Percentiles rank a stretch among this genome's conserved stretches.
These are phyloP conservation scores for Candida morakotiae DNA, from an alignment of 805 yeast species.

Conservation along the genomic window DNA sequence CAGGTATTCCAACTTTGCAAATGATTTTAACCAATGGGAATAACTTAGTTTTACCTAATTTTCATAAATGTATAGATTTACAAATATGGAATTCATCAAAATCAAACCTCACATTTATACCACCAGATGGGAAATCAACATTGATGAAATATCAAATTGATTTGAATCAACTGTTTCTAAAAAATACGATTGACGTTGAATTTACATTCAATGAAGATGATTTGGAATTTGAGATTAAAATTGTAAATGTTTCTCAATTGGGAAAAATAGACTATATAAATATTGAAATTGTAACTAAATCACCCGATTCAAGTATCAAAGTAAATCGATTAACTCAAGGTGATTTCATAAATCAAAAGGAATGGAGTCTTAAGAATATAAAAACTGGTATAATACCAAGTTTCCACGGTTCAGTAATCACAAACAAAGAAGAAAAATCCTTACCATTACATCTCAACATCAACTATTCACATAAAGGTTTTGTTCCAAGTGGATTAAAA, in stretches of 20 bases:
- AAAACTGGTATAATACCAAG: slow-evolving; percentile 65
- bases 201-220: slow-evolving; percentile 26
- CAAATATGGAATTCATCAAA: slow-evolving; percentile 46
- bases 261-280: slow-evolving; percentile 28
- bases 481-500: slow-evolving; percentile 70
- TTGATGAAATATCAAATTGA: slow-evolving; percentile 64
- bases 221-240: slow-evolving; percentile 61
- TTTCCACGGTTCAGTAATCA: slow-evolving; percentile 53
- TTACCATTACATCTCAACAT: slow-evolving; percentile 42
- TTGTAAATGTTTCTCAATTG: slow-evolving; percentile 30
- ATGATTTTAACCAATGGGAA: slow-evolving; percentile 46
- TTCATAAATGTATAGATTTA: slow-evolving; percentile 66
- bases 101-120: slow-evolving; percentile 62
- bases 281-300: slow-evolving; percentile 21
- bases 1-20: slow-evolving; percentile 73
- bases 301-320: slow-evolving; percentile 36
- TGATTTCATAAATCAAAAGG: slow-evolving; percentile 58
- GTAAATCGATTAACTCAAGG: slow-evolving; percentile 71
- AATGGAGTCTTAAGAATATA: slow-evolving; percentile 60
- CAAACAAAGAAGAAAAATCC: slow-evolving; percentile 10
- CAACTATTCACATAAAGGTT: slow-evolving; percentile 59
- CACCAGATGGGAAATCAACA: slow-evolving; percentile 79
- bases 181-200: slow-evolving; percentile 46
- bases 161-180: slow-evolving; percentile 41
- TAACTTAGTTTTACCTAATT: slow-evolving; percentile 52